Conservation (phyloP, 305 asterid genomes). For the Fraxinus angustifolia region DNA sequence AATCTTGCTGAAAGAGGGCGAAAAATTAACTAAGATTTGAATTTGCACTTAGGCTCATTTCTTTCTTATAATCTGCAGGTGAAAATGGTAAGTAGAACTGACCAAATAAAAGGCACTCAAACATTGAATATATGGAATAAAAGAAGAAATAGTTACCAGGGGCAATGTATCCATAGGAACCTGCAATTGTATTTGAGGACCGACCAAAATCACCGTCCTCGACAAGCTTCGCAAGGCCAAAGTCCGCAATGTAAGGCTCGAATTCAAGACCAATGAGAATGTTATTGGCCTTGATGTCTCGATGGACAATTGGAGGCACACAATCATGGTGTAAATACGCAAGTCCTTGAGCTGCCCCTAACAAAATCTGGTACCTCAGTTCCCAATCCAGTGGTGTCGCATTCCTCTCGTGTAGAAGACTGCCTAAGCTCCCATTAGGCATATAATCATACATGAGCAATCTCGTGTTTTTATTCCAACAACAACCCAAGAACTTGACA, state of each 20-base stretch:
- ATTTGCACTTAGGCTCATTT: not conserved
- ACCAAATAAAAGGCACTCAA: not conserved
- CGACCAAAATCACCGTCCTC: conserved; percentile 63
- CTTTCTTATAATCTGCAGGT: conserved; percentile 37
- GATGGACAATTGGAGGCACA: conserved; percentile 68
- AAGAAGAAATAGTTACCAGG: conserved; percentile 46
- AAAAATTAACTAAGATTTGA: not conserved
- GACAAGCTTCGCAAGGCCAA: conserved; percentile 73
- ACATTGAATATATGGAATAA: not conserved
- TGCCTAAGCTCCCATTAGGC: conserved; percentile 82
- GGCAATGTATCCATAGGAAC: conserved; percentile 86
- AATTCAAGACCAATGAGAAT: conserved; percentile 69
- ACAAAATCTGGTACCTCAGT: conserved; percentile 57
- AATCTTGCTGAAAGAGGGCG: not conserved
- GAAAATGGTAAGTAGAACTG: not conserved
- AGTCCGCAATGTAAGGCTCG: conserved; percentile 87
- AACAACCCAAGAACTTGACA: conserved; percentile 73
- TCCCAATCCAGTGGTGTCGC: conserved; percentile 67
- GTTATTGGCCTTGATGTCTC: conserved; percentile 83
- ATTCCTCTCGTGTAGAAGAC: conserved; percentile 56
- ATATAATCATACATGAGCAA: conserved; percentile 80
- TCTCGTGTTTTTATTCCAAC: conserved; percentile 67
- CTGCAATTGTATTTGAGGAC: conserved; percentile 70
- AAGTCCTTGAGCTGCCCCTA: conserved; percentile 75
- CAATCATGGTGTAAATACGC: conserved; percentile 85